phyloP scores from a whole-genome alignment of 129 eudicot species.

The Pittosporum tobira region DNA sequence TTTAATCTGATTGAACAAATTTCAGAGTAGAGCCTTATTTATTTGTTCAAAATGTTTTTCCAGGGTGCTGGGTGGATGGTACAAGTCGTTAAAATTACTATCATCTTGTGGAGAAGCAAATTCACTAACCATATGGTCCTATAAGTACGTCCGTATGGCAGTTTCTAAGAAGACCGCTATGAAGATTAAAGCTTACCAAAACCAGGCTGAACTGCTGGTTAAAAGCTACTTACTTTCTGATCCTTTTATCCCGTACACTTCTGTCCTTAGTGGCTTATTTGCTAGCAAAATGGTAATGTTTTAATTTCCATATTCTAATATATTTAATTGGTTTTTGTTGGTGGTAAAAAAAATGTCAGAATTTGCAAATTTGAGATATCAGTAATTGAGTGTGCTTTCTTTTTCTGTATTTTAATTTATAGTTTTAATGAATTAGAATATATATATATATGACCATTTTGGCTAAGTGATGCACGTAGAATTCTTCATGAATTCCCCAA shows the following conservation, averaged over 20 bases:
- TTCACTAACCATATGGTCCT: background rate
- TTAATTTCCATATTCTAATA: constrained; percentile 1
- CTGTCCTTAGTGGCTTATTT: constrained; percentile 71
- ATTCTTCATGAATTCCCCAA: background rate
- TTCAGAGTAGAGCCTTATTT: background rate
- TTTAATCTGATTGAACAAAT: background rate
- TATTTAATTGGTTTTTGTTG: constrained; percentile 6
- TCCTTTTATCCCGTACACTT: constrained; percentile 52
- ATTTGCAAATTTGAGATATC: background rate
- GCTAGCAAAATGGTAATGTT: constrained; percentile 72
- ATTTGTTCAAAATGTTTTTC: background rate
- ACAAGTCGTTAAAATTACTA: background rate
- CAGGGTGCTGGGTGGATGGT: background rate
- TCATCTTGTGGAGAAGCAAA: background rate
- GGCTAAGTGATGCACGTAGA: background rate
- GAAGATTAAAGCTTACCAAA: constrained; percentile 51
- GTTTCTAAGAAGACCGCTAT: constrained; percentile 50
- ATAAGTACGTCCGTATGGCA: constrained; percentile 20
- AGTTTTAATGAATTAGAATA: background rate
- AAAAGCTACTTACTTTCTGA: constrained; percentile 53
- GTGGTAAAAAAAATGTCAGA: constrained; percentile 1
- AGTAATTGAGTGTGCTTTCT: constrained; percentile 6
- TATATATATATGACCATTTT: background rate
- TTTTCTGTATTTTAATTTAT: background rate
- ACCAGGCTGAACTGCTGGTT: constrained; percentile 61